Conservation (phyloP, 768 basidiomycete genomes). For the Scleroderma citrinum region DNA sequence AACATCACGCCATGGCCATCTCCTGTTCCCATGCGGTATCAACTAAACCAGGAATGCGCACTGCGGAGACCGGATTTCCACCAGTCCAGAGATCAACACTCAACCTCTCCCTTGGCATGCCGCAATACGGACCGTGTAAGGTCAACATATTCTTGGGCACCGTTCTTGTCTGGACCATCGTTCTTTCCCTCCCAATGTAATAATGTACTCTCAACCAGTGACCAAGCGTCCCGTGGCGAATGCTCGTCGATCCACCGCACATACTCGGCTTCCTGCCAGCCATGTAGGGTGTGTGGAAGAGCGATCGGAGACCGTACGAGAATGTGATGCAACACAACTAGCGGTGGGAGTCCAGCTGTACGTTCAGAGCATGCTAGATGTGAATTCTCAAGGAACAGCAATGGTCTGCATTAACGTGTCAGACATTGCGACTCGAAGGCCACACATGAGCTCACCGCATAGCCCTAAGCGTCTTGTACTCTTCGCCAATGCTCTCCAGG, state of each 20-base stretch:
- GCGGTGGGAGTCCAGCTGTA: slow-evolving; percentile 74
- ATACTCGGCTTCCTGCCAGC: slow-evolving; percentile 95
- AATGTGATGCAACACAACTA: slow-evolving; percentile 89
- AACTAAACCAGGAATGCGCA: too few species aligned
- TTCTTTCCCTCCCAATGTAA: slow-evolving; percentile 72
- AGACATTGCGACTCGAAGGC: background rate
- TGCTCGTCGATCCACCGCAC: slow-evolving; percentile 96
- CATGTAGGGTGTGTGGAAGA: slow-evolving; percentile 83
- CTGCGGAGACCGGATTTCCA: too few species aligned
- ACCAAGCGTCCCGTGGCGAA: slow-evolving; percentile 69
- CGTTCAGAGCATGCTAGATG: slow-evolving; percentile 57
- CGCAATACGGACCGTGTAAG: slow-evolving; percentile 64
- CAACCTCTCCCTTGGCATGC: slow-evolving; percentile 27
- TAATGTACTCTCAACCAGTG: slow-evolving; percentile 74
- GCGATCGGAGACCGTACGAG: slow-evolving; percentile 83
- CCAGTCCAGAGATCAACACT: background rate
- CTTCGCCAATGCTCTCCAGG: slow-evolving; percentile 75
- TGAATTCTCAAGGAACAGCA: slow-evolving; percentile 83
- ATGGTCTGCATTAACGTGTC: slow-evolving; percentile 44
- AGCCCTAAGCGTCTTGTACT: slow-evolving; percentile 79
- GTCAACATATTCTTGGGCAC: slow-evolving; percentile 55
- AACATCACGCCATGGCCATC: too few species aligned
- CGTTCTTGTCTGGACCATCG: slow-evolving; percentile 41
- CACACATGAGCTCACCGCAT: slow-evolving; percentile 58
- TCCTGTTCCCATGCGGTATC: too few species aligned